Base-by-base conservation (phyloP, 2,329 filamentous ascomycete species). In the Pseudogymnoascus sp. region DNA sequence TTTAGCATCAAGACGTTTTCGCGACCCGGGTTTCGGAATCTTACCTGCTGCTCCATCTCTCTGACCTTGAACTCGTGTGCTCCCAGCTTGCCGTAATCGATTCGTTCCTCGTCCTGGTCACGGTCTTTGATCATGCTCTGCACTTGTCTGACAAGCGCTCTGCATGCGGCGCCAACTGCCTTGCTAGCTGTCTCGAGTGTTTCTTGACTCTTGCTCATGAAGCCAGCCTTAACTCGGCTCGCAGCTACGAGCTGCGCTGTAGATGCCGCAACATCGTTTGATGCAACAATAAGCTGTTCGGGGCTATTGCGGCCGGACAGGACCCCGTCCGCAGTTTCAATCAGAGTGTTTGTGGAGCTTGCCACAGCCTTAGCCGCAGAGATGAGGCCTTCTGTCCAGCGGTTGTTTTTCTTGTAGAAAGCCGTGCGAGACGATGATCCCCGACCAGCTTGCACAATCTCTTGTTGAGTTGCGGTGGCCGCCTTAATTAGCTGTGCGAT, bases 361-460 rank as follows among this genome's bases (percentile, higher is more conserved):
- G 94, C 94, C 15, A 99, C 94, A 0, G 94, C 94, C 78, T 99
- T 99, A 66, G 94, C 93, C 0, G 94, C 94, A 37, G 91, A 96
- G 72, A 99, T 97, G 64, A 99, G 85, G 57, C 94, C 94, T 72
- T 99, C 94, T 0, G 94, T 99, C 94, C 94, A 99, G 60, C 94
- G 85, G 77, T 97, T 99, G 83, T 99, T 97, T 81, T 97, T 97
- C 83, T 97, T 97, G 86, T 99, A 99, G 75, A 99, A 99, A 24
- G 92, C 92, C 1, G 92, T 95, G 62, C 87, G 84, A 47, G 91
- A 95, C 59, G 90, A 90, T 26, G 87, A 89, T 36, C 94, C 94
- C 17, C 90, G 87, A 6, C 94, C 94, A 65, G 96, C 91, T 66
- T 92, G 87, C 44, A 99, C 94, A 71, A 99, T 99, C 77, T 99